Percentiles rank a stretch among this genome's conserved stretches.
Evolutionary conservation across 2,329 filamentous ascomycete genomes (phyloP).

Genomic region (Elsinoe batatas): DNA sequence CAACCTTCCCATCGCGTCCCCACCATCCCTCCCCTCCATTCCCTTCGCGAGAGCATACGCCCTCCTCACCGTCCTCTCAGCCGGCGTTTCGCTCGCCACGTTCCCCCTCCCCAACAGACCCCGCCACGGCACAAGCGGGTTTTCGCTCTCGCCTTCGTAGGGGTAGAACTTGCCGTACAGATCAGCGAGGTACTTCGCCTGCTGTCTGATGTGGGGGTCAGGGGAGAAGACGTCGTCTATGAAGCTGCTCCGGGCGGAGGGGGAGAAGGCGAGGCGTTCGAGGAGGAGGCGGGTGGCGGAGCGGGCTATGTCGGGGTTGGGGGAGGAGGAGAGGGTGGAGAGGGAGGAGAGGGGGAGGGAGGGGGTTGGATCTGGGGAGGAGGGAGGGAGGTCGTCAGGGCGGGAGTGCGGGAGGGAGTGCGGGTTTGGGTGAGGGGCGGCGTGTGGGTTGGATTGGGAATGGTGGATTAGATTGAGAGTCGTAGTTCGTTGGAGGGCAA

Average conservation of each 20-base stretch:
- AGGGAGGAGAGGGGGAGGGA: slow-evolving; percentile 34
- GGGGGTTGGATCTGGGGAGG: slow-evolving; percentile 24
- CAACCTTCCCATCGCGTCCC: slow-evolving; percentile 17
- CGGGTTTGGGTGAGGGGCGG: slow-evolving; percentile 56
- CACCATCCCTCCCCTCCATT: slow-evolving; percentile 14
- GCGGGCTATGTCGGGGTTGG: slow-evolving; percentile 36
- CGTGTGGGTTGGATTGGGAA: slow-evolving; percentile 38
- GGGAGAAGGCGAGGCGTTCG: slow-evolving; percentile 17
- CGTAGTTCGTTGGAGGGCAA: slow-evolving; percentile 50
- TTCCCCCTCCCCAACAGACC: slow-evolving; percentile 14
- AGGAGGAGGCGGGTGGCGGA: slow-evolving; percentile 25
- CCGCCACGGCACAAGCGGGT: not conserved
- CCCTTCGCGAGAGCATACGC: not conserved
- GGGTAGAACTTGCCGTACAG: slow-evolving; percentile 16
- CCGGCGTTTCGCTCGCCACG: not conserved
- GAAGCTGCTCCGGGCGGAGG: slow-evolving; percentile 11
- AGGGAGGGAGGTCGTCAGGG: slow-evolving; percentile 56
- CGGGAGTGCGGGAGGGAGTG: slow-evolving; percentile 64
- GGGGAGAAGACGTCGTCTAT: slow-evolving; percentile 30
- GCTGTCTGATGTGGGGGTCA: slow-evolving; percentile 23
- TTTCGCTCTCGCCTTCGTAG: not conserved
- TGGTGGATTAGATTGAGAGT: slow-evolving; percentile 60
- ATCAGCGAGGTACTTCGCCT: slow-evolving; percentile 23
- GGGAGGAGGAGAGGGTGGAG: slow-evolving; percentile 30
- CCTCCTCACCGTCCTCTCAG: not conserved